These are phyloP conservation scores for Trypanosoma rangeli DNA, from an alignment of 208 protist species.

Conservation along the genomic window DNA sequence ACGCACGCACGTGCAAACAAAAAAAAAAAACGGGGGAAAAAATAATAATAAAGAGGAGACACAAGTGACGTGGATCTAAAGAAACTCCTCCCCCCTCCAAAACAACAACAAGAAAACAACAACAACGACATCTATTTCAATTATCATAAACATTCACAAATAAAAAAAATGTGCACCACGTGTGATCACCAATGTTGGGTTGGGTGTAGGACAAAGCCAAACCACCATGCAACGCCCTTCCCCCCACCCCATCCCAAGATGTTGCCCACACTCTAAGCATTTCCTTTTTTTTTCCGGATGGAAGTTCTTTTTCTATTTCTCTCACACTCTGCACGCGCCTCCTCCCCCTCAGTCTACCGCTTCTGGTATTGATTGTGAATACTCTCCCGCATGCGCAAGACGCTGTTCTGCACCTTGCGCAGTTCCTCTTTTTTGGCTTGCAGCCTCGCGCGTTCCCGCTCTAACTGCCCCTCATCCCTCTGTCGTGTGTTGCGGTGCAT, in stretches of 20 bases:
- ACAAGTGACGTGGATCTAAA: too few relatives aligned
- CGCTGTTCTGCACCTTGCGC: constrained; percentile 28
- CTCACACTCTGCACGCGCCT: neutral
- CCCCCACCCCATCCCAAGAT: neutral
- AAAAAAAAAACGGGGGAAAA: too few relatives aligned
- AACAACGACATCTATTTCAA: too few relatives aligned
- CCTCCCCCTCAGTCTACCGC: constrained; percentile 6
- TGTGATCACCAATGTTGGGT: neutral
- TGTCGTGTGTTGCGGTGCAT: constrained; percentile 42
- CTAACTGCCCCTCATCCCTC: constrained; percentile 45
- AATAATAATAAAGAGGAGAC: too few relatives aligned
- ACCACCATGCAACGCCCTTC: neutral
- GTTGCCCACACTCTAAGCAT: neutral
- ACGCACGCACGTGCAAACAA: too few relatives aligned
- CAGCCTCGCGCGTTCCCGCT: constrained; percentile 46
- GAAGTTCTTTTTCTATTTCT: neutral
- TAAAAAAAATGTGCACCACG: neutral
- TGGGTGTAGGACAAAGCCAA: neutral
- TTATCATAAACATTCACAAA: too few relatives aligned
- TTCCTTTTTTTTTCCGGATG: neutral
- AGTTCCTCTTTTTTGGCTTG: constrained; percentile 47
- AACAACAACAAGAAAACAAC: too few relatives aligned
- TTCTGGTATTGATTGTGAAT: constrained; percentile 67
- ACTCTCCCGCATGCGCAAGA: constrained; percentile 47
- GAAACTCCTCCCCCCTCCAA: too few relatives aligned